phyloP scores from a whole-genome alignment of 169 alveolate species.

The Plasmodium relictum region DNA sequence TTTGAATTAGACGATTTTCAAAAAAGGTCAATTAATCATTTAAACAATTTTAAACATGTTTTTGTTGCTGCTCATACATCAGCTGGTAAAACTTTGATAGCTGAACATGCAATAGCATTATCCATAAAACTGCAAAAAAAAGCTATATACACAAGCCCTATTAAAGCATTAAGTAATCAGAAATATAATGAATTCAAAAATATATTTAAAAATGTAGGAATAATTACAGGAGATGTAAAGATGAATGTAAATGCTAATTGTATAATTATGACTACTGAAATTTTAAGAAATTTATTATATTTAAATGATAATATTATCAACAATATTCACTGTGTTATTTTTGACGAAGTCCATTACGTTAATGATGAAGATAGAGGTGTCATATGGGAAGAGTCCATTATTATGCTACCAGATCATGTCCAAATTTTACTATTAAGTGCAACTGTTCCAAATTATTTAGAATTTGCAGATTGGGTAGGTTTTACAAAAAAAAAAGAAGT shows the following conservation, averaged over 20 bases:
- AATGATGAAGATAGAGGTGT: conserved; percentile 97
- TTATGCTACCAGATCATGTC: conserved; percentile 94
- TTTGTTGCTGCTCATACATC: conserved; percentile 99
- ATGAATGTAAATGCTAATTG: conserved; percentile 96
- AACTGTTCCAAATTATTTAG: conserved; percentile 98
- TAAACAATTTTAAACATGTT: conserved; percentile 94
- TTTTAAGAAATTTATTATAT: conserved; percentile 94
- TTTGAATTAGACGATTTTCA: conserved; percentile 97
- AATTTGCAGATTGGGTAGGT: conserved; percentile 99
- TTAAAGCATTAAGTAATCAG: conserved; percentile 98
- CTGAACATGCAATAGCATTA: conserved; percentile 98
- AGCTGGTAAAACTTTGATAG: conserved; percentile 99
- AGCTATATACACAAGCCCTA: conserved; percentile 98
- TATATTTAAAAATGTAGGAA: conserved; percentile 94
- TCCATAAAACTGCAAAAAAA: conserved; percentile 94
- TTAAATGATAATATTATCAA: conserved; percentile 89
- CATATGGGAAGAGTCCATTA: conserved; percentile 99
- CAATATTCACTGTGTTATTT: conserved; percentile 96
- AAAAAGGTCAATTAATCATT: conserved; percentile 95
- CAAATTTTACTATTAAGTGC: conserved; percentile 97
- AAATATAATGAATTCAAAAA: conserved; percentile 94
- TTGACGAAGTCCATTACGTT: conserved; percentile 99
- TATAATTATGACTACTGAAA: conserved; percentile 99
- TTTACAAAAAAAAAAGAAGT: conserved; percentile 92
- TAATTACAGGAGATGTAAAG: conserved; percentile 98